Base-by-base conservation (phyloP, 805 yeast genomes). In the Candida sonorensis region DNA sequence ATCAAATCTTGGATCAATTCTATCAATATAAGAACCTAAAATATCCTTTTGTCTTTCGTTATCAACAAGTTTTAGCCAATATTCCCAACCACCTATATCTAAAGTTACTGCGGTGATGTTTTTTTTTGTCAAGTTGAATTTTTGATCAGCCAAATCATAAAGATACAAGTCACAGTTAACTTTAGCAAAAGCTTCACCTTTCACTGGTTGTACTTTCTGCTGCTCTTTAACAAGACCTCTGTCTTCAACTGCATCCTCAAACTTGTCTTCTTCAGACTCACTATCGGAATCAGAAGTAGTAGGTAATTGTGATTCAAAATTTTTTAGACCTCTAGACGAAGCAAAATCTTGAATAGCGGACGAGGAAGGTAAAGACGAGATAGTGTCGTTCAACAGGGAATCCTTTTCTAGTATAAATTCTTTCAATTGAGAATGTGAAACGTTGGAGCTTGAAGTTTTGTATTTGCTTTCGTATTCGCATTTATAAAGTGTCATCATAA, bases 381-480 rank as follows among this genome's bases (percentile, higher is more conserved):
- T 30, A 10, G 41, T 43, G 15, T 44, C 55, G 6, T 40, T 46
- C 20, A 41, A 42, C n/a, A 44, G 30, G 3, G 48, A 40, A 5
- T 51, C 51, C 29, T 46, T 34, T 13, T 64, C 71, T 39, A 58
- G 55, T 5, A 70, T 66, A 44, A 84, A 81, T 44, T 81, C 81
- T 23, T 66, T 56, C 30, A 85, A 60, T 25, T 77, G 77, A 5
- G 53, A 56, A 9, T 59, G 57, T 1, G 68, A 50, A 5, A 69
- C 70, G 10, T 62, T 62, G 1, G 55, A 50, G 7, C 80, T 66
- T 4, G 77, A 61, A 40, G 60, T 69, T 41, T 68, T 73, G 53
- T 80, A 83, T 49, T 81, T 83, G 42, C 77, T 69, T 52, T 86
- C 95, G 51, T 72, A 90, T 45, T 78, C 74, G 48, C 95, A 84